A percentile compares a stretch with the other conserved stretches of the same genome.
Evolutionary conservation across 805 yeast species (phyloP).

Genomic region (Candida taoyuanica): DNA sequence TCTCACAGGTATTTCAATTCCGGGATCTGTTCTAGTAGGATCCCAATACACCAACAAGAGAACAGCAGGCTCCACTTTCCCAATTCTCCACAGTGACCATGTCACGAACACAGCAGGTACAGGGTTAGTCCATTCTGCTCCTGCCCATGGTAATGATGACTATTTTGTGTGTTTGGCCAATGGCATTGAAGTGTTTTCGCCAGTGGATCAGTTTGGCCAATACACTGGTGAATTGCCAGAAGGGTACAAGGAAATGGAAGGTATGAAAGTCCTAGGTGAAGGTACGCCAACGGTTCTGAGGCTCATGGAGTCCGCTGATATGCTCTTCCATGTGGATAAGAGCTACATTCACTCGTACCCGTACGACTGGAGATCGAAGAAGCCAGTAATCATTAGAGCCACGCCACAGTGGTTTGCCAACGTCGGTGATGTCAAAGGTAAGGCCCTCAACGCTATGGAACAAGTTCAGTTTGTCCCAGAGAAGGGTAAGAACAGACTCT

Average conservation of each 20-base stretch:
- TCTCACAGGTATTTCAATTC: slow-evolving; percentile 27
- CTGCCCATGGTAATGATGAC: slow-evolving; percentile 97
- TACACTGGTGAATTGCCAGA: slow-evolving; percentile 50
- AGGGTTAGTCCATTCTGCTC: slow-evolving; percentile 95
- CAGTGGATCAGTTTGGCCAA: slow-evolving; percentile 73
- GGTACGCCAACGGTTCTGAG: slow-evolving; percentile 48
- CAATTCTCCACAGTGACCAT: slow-evolving; percentile 74
- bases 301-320: slow-evolving; percentile 36
- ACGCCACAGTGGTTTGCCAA: slow-evolving; percentile 98
- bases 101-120: slow-evolving; percentile 84
- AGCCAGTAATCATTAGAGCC: slow-evolving; percentile 90
- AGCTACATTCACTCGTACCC: slow-evolving; percentile 82
- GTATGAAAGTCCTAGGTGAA: slow-evolving; percentile 55
- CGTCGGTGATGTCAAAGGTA: slow-evolving; percentile 63
- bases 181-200: slow-evolving; percentile 59
- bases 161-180: slow-evolving; percentile 61
- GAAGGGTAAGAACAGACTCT: slow-evolving; percentile 63
- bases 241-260: slow-evolving; percentile 44
- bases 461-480: slow-evolving; percentile 70
- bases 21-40: slow-evolving; percentile 40
- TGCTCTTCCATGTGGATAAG: slow-evolving; percentile 45
- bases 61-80: slow-evolving; percentile 37
- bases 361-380: slow-evolving; percentile 95
- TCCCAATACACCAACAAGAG: slow-evolving; percentile 55
- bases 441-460: slow-evolving; percentile 55